Evolutionary conservation across 140 eudicot genomes (phyloP).

Genomic region (Stevia rebaudiana): DNA sequence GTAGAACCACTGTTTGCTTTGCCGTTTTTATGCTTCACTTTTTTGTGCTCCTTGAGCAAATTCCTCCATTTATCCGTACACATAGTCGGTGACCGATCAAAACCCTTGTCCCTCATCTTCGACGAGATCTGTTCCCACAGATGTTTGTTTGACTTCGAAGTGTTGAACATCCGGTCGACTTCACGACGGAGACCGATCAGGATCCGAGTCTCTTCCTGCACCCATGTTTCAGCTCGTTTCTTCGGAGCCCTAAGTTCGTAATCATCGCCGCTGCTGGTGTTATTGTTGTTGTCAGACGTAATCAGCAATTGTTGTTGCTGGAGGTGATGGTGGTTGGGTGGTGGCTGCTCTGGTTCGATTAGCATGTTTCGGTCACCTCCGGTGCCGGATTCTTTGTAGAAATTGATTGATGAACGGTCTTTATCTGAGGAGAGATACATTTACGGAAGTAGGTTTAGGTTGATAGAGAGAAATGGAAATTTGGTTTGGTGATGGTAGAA

Average conservation of each 20-base stretch:
- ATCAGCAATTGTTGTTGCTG: constrained; percentile 30
- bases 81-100: constrained; percentile 59
- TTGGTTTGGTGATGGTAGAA: background rate
- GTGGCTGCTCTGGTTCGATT: constrained; percentile 30
- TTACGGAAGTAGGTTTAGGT: background rate
- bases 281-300: constrained; percentile 29
- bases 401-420: constrained; percentile 36
- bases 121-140: constrained; percentile 60
- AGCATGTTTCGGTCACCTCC: constrained; percentile 28
- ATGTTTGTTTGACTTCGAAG: constrained; percentile 58
- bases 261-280: constrained; percentile 37
- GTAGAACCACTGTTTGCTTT: constrained; percentile 24
- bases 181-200: constrained; percentile 48
- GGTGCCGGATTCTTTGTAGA: constrained; percentile 35
- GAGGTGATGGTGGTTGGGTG: constrained; percentile 1
- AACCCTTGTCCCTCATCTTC: constrained; percentile 56
- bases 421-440: constrained; percentile 38
- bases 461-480: background rate
- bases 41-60: constrained; percentile 51
- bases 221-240: constrained; percentile 62
- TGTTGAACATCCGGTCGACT: constrained; percentile 44
- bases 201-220: constrained; percentile 52
- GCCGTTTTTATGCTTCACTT: constrained; percentile 37
- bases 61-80: constrained; percentile 73
- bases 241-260: constrained; percentile 46